These are phyloP conservation scores for Rhodomyrtus psidioides DNA, from an alignment of 441 rosid species.

Conservation along the genomic window DNA sequence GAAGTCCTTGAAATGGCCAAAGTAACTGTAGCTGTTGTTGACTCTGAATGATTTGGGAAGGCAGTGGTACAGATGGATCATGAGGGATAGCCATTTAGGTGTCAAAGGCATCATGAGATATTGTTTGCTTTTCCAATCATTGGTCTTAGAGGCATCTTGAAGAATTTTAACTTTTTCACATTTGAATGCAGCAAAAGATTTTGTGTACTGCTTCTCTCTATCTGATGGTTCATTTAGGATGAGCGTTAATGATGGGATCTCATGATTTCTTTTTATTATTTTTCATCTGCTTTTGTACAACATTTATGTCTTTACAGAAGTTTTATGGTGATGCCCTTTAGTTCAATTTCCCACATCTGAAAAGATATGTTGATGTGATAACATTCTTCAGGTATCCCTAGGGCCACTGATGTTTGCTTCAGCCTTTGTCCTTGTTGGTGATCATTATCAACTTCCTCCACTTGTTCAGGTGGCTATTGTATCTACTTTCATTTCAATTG, in stretches of 20 bases:
- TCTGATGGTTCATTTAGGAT: background rate
- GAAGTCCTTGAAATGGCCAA: background rate
- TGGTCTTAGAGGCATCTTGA: background rate
- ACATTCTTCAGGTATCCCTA: conserved; percentile 54
- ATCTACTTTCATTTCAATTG: background rate
- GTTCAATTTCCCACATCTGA: background rate
- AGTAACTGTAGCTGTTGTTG: background rate
- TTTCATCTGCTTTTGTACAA: background rate
- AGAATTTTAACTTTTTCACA: background rate
- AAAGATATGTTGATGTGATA: background rate
- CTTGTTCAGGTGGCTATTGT: conserved; percentile 63
- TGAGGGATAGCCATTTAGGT: background rate
- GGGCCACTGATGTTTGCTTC: conserved; percentile 92
- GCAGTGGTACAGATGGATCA: background rate
- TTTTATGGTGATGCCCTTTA: background rate
- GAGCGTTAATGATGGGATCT: background rate
- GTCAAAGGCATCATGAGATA: background rate
- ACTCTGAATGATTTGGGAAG: background rate
- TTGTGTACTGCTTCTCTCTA: background rate
- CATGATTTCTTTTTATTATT: background rate
- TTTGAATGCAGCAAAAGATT: background rate
- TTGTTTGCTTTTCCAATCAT: background rate
- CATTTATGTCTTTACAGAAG: background rate
- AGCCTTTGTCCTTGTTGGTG: conserved; percentile 94
- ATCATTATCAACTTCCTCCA: conserved; percentile 98